phyloP scores from a whole-genome alignment of 805 yeast genomes.

The Candida awuae region DNA sequence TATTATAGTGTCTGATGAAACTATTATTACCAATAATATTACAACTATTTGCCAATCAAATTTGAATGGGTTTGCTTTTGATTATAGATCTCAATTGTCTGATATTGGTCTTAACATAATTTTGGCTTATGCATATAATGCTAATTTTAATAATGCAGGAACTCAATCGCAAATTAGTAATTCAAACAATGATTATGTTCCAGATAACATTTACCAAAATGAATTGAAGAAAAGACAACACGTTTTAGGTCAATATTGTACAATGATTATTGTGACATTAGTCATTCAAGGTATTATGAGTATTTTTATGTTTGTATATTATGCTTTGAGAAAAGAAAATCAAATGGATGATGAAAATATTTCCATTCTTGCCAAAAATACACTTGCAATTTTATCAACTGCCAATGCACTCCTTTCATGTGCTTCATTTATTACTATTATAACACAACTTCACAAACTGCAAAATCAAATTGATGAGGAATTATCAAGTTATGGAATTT shows the following conservation, averaged over 20 bases:
- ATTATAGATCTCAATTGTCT: conserved; percentile 36
- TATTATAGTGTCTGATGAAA: not conserved
- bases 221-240: conserved; percentile 18
- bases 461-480: conserved; percentile 24
- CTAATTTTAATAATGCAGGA: conserved; percentile 1
- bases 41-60: conserved; percentile 16
- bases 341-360: conserved; percentile 27
- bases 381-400: conserved; percentile 32
- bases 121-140: conserved; percentile 39
- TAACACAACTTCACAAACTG: conserved; percentile 14
- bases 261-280: conserved; percentile 11
- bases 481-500: conserved; percentile 41
- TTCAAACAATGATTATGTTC: conserved; percentile 9
- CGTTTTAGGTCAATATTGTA: not conserved
- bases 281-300: conserved; percentile 27
- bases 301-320: conserved; percentile 28
- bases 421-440: conserved; percentile 25
- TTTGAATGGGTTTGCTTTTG: conserved; percentile 29
- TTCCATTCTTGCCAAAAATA: too few species aligned
- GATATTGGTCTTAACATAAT: conserved; percentile 36
- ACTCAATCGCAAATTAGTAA: not conserved
- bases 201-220: conserved; percentile 24
- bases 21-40: too few species aligned
- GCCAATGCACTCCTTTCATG: conserved; percentile 28
- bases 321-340: conserved; percentile 31